Conservation (phyloP, 495 filamentous ascomycete genomes). For the Penicillium waksmanii region DNA sequence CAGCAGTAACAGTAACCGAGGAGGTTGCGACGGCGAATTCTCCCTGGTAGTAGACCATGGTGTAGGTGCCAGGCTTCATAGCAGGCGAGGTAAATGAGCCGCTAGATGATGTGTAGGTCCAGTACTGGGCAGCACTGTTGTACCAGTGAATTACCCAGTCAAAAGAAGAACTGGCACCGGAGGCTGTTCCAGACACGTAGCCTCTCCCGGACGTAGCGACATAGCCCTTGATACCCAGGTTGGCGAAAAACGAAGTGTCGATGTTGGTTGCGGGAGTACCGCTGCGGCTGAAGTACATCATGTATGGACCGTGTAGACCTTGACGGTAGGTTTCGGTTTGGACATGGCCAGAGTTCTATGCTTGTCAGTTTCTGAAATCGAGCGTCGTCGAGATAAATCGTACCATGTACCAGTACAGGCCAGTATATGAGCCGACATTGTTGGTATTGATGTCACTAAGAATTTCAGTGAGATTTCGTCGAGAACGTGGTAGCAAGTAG, state of each 20-base stretch:
- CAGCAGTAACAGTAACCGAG: slow-evolving; percentile 58
- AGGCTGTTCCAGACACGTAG: slow-evolving; percentile 62
- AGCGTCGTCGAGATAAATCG: neutral
- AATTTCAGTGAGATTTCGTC: slow-evolving; percentile 8
- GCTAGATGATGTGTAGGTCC: slow-evolving; percentile 56
- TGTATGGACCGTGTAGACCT: slow-evolving; percentile 71
- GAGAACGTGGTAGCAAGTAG: neutral
- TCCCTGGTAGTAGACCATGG: slow-evolving; percentile 67
- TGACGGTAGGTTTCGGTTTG: slow-evolving; percentile 64
- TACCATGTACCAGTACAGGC: slow-evolving; percentile 70
- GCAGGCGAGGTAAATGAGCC: slow-evolving; percentile 63
- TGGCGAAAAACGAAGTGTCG: slow-evolving; percentile 63
- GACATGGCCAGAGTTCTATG: slow-evolving; percentile 58
- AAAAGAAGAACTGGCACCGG: slow-evolving; percentile 51
- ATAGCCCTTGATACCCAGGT: slow-evolving; percentile 61
- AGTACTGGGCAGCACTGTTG: slow-evolving; percentile 66
- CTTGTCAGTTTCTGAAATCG: neutral
- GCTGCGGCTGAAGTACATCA: slow-evolving; percentile 62
- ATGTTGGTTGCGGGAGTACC: slow-evolving; percentile 54
- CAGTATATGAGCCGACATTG: slow-evolving; percentile 59
- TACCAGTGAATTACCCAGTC: slow-evolving; percentile 65
- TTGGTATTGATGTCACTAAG: slow-evolving; percentile 65
- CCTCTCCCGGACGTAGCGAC: slow-evolving; percentile 57
- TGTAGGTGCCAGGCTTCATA: slow-evolving; percentile 71
- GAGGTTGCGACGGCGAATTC: slow-evolving; percentile 60